Percentiles rank a stretch among this genome's conserved stretches.
These are phyloP conservation scores for Eucalyptus guilfoylei DNA, from an alignment of 345 rosid genomes.

Conservation along the genomic window DNA sequence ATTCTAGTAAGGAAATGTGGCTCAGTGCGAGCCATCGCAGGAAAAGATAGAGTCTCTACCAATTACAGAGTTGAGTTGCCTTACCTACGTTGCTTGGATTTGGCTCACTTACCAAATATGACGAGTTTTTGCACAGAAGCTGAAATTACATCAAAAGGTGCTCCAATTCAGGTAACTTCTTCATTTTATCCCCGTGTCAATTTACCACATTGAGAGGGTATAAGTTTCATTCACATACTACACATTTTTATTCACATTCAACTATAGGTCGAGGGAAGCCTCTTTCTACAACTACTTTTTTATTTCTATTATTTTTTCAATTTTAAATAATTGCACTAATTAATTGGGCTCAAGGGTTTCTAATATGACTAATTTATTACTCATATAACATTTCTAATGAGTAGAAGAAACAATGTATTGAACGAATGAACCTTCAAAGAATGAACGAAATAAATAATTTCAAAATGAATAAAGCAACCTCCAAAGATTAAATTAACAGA, in stretches of 20 bases:
- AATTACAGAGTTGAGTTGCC: accelerated
- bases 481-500: accelerated
- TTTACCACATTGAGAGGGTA: accelerated
- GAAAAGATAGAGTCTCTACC: accelerated
- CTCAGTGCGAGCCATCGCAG: accelerated
- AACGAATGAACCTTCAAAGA: background rate
- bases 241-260: no score
- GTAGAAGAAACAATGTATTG: no score
- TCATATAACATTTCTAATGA: no score
- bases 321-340: no score
- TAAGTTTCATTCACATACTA: no score
- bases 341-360: no score
- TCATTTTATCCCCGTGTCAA: accelerated
- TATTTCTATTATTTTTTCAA: no score
- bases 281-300: no score
- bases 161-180: background rate
- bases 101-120: accelerated
- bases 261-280: background rate
- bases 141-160: accelerated
- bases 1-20: accelerated
- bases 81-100: accelerated
- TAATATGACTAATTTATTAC: no score
- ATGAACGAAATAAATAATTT: no score
- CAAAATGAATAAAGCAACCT: background rate
- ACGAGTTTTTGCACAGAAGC: accelerated